Evolutionary conservation across 768 basidiomycete species (phyloP).

Genomic region (Trametes sanguinea): DNA sequence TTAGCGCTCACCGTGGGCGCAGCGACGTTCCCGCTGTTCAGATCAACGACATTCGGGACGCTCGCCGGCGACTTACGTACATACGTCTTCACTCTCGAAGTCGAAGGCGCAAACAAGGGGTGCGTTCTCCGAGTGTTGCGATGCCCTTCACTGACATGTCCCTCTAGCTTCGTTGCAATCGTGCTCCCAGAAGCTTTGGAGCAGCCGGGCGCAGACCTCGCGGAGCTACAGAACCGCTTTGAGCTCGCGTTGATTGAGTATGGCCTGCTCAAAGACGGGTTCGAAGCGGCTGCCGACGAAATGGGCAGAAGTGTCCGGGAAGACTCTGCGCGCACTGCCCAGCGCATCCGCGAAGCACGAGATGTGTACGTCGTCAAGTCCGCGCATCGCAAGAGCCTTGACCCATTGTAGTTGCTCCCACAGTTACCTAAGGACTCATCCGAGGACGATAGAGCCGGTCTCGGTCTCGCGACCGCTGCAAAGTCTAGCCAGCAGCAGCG

Average conservation of each 20-base stretch:
- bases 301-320: constrained; percentile 26
- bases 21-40: constrained; percentile 24
- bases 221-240: constrained; percentile 25
- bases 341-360: constrained; percentile 17
- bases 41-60: constrained; percentile 26
- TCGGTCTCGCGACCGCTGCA: constrained; percentile 20
- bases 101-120: constrained; percentile 19
- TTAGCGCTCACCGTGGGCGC: constrained; percentile 24
- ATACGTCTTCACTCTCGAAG: constrained; percentile 26
- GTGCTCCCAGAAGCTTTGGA: constrained; percentile 18
- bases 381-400: background rate
- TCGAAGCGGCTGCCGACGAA: constrained; percentile 31
- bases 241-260: constrained; percentile 28
- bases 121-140: background rate
- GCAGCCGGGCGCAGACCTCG: constrained; percentile 4
- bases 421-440: constrained; percentile 20
- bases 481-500: constrained; percentile 7
- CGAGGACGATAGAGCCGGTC: constrained; percentile 20
- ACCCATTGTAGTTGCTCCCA: background rate
- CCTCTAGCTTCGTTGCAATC: constrained; percentile 24
- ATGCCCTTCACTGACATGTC: background rate
- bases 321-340: constrained; percentile 19
- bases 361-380: constrained; percentile 6
- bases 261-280: constrained; percentile 28
- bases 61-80: constrained; percentile 24